Conservation (phyloP, 768 basidiomycete genomes). For the Russula dissimulans region DNA sequence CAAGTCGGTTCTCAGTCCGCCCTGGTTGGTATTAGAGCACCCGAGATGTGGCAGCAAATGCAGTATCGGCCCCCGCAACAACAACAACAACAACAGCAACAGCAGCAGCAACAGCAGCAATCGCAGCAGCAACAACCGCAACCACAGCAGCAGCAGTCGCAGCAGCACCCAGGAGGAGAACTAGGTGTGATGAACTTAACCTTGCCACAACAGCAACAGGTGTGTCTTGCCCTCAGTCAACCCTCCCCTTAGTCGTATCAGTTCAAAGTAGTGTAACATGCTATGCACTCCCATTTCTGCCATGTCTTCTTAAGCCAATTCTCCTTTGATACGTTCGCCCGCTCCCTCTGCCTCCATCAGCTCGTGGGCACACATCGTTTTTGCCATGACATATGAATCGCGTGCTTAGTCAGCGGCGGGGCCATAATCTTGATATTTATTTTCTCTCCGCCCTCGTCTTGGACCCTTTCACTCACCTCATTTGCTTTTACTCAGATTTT, state of each 20-base stretch:
- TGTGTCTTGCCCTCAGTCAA: not conserved
- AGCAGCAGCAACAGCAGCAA: slow-evolving; percentile 8
- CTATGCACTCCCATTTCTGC: not conserved
- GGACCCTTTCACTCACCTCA: not conserved
- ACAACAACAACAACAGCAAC: slow-evolving; percentile 9
- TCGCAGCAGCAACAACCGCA: slow-evolving; percentile 7
- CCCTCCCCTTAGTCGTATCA: not conserved
- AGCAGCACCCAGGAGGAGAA: slow-evolving; percentile 10
- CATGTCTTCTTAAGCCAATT: not conserved
- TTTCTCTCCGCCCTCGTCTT: not conserved
- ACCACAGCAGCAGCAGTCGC: slow-evolving; percentile 10
- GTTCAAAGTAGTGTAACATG: not conserved
- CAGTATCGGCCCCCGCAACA: slow-evolving; percentile 5
- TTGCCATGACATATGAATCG: slow-evolving; percentile 13
- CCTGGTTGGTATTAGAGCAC: slow-evolving; percentile 13
- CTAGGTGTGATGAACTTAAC: not conserved
- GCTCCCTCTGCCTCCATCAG: slow-evolving; percentile 7
- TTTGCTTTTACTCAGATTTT: not conserved
- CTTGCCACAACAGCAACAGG: slow-evolving; percentile 9
- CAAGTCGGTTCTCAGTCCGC: slow-evolving; percentile 11
- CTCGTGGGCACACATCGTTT: slow-evolving; percentile 9
- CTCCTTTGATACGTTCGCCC: not conserved
- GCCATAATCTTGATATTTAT: not conserved
- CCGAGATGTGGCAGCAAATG: slow-evolving; percentile 16
- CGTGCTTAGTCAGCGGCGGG: slow-evolving; percentile 14